These are phyloP conservation scores for Neofusicoccum parvum DNA, from an alignment of 2,329 filamentous ascomycete species.

Conservation along the genomic window DNA sequence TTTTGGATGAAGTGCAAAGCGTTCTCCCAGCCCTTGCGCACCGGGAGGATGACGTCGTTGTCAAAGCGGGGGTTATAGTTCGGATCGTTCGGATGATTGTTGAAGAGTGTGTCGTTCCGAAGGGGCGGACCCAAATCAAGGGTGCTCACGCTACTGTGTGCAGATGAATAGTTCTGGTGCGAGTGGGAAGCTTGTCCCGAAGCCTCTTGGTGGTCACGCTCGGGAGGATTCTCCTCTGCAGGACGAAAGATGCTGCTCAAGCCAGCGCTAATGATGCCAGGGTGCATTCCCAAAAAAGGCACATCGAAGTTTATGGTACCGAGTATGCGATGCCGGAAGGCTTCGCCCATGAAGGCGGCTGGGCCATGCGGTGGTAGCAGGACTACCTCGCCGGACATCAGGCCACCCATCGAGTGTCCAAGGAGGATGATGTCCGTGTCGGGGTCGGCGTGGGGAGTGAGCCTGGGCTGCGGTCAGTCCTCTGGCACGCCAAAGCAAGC, in stretches of 20 bases:
- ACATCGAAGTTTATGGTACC: conserved; percentile 83
- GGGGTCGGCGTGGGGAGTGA: conserved; percentile 72
- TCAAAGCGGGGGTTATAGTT: conserved; percentile 75
- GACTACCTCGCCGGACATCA: conserved; percentile 78
- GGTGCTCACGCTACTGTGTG: conserved; percentile 18
- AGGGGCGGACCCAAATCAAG: conserved; percentile 26
- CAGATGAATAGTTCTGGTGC: conserved; percentile 14
- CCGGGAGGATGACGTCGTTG: conserved; percentile 71
- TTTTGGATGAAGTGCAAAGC: conserved; percentile 79
- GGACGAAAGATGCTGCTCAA: conserved; percentile 74
- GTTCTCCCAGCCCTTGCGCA: conserved; percentile 68
- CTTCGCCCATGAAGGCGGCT: conserved; percentile 25
- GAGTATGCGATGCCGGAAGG: conserved; percentile 73
- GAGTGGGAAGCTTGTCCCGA: not conserved
- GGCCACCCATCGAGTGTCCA: conserved; percentile 88
- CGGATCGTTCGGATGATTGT: conserved; percentile 51
- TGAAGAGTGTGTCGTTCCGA: conserved; percentile 41
- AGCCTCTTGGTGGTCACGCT: conserved; percentile 25
- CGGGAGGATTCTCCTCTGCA: conserved; percentile 24
- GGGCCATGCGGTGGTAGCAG: conserved; percentile 53
- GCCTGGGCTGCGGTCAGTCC: conserved; percentile 46
- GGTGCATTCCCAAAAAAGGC: conserved; percentile 86
- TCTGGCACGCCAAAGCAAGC: conserved; percentile 21
- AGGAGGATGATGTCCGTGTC: conserved; percentile 79
- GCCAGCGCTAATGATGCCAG: conserved; percentile 80